Conservation (phyloP, 2,329 filamentous ascomycete species). For the Aspergillus sp. region DNA sequence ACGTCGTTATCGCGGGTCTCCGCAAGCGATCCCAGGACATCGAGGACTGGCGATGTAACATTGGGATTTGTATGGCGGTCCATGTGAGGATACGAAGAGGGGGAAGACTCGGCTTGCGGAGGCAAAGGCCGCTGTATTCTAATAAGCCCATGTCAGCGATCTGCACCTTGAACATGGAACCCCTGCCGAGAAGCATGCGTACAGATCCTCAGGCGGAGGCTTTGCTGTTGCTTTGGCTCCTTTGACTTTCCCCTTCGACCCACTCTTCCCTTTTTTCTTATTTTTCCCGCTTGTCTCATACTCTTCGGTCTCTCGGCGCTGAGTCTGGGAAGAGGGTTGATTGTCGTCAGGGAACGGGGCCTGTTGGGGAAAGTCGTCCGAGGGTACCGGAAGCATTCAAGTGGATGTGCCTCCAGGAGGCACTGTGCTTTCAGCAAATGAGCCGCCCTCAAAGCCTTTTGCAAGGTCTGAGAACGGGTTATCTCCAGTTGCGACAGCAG, state of each 20-base stretch:
- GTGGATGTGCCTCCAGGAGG: constrained; percentile 23
- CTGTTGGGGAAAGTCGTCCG: constrained; percentile 30
- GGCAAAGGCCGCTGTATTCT: constrained; percentile 21
- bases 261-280: constrained; percentile 34
- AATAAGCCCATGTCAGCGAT: constrained; percentile 6
- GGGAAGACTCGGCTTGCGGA: constrained; percentile 20
- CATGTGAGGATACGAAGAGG: constrained; percentile 18
- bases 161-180: constrained; percentile 1
- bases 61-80: constrained; percentile 15
- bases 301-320: constrained; percentile 18
- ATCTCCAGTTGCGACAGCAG: not conserved
- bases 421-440: constrained; percentile 8
- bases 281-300: constrained; percentile 25
- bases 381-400: constrained; percentile 36
- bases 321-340: constrained; percentile 17
- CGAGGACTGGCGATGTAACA: constrained; percentile 30
- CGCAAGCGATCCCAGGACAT: constrained; percentile 26
- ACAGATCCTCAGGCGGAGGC: constrained; percentile 28
- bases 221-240: constrained; percentile 22
- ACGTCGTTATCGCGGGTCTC: constrained; percentile 26
- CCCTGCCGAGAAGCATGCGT: constrained; percentile 10
- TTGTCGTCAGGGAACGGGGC: constrained; percentile 27
- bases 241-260: constrained; percentile 28
- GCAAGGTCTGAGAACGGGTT: constrained; percentile 26
- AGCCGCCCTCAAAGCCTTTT: constrained; percentile 24